Evolutionary conservation across 129 eudicot genomes (phyloP).

Genomic region (Chrysanthemum seticuspe): DNA sequence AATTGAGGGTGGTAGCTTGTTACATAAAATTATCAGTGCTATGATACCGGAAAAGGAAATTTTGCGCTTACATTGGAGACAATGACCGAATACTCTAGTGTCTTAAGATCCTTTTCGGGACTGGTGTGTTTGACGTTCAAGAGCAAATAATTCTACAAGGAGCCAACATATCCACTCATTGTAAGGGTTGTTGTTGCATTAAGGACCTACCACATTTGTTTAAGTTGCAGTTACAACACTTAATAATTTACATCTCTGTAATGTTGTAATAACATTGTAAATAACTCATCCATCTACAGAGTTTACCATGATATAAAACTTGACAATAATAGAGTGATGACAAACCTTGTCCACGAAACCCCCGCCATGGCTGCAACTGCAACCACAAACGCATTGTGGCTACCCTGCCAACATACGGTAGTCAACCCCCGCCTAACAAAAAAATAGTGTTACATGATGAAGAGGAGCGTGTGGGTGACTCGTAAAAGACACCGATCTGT

Average conservation of each 20-base stretch:
- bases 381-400: no score
- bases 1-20: background rate
- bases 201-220: slow-evolving; percentile 50
- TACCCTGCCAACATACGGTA: no score
- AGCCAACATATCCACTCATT: slow-evolving; percentile 56
- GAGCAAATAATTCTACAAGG: slow-evolving; percentile 68
- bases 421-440: no score
- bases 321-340: no score
- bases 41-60: background rate
- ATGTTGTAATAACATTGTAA: no score
- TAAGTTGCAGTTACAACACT: background rate
- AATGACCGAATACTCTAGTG: slow-evolving; percentile 49
- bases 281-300: no score
- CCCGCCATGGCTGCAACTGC: no score
- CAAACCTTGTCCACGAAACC: no score
- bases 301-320: no score
- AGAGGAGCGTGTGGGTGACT: no score
- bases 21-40: background rate
- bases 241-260: background rate
- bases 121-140: slow-evolving; percentile 66
- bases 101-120: slow-evolving; percentile 54
- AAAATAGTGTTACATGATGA: no score
- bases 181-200: slow-evolving; percentile 86
- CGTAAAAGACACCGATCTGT: no score
- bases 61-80: slow-evolving; percentile 51